phyloP scores from a whole-genome alignment of 148 eudicot genomes.

The Camellia japonica region DNA sequence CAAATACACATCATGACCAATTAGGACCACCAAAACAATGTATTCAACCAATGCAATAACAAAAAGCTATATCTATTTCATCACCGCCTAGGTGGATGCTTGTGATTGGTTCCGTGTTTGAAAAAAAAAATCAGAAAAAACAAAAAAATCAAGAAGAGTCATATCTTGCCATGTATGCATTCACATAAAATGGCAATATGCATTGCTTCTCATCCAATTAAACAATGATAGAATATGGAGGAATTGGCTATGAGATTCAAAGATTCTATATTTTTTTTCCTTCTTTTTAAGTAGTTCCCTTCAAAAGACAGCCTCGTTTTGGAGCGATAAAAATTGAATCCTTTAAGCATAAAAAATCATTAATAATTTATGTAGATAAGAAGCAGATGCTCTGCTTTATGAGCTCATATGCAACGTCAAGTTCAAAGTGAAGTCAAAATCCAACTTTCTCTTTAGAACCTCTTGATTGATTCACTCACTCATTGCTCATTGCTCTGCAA shows the following conservation, averaged over 20 bases:
- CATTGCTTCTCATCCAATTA: too few relatives aligned
- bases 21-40: background rate
- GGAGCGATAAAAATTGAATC: slow-evolving; percentile 13
- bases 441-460: background rate
- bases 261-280: background rate
- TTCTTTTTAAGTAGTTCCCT: slow-evolving; percentile 5
- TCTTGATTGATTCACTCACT: background rate
- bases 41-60: background rate
- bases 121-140: background rate
- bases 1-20: background rate
- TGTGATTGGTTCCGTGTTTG: background rate
- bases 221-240: background rate
- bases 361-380: slow-evolving; percentile 43
- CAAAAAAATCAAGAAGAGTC: background rate
- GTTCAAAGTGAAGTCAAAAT: slow-evolving; percentile 9
- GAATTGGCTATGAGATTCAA: slow-evolving; percentile 24
- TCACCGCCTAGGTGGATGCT: too few relatives aligned
- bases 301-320: slow-evolving; percentile 8
- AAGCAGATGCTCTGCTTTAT: slow-evolving; percentile 58
- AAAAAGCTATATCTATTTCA: background rate
- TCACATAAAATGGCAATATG: too few relatives aligned
- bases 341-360: slow-evolving; percentile 20
- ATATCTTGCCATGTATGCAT: too few relatives aligned
- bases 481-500: background rate
- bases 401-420: slow-evolving; percentile 28